Evolutionary conservation across 2,329 filamentous ascomycete genomes (phyloP).

Genomic region (Harringtonia aguacate): DNA sequence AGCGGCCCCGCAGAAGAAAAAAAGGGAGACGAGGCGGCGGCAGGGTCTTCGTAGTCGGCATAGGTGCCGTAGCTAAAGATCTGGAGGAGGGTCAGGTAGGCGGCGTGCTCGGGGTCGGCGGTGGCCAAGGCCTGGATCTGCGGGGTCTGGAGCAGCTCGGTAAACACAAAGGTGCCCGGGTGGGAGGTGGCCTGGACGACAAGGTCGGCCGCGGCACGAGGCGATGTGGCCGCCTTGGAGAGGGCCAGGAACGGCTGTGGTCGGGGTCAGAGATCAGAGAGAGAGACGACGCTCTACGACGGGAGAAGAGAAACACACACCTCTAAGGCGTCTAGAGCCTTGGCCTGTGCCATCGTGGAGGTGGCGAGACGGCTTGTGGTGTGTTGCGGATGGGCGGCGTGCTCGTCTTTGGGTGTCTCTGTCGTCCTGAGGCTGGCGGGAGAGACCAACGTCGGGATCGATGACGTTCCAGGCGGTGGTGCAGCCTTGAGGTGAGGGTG

Average conservation of each 20-base stretch:
- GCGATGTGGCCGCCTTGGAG: slow-evolving; percentile 73
- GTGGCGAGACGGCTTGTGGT: too few species aligned
- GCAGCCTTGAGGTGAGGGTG: too few species aligned
- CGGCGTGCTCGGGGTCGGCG: slow-evolving; percentile 44
- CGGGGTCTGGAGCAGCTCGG: slow-evolving; percentile 76
- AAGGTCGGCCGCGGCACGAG: slow-evolving; percentile 75
- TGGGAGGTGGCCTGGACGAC: slow-evolving; percentile 82
- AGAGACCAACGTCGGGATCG: too few species aligned
- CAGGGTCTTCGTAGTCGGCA: slow-evolving; percentile 57
- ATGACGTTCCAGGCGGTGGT: too few species aligned
- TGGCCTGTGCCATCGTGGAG: slow-evolving; percentile 59
- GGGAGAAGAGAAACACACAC: too few species aligned
- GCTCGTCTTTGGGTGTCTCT: too few species aligned
- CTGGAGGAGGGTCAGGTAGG: slow-evolving; percentile 62
- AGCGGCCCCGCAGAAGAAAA: slow-evolving; percentile 23
- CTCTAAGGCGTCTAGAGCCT: slow-evolving; percentile 54
- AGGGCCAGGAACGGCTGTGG: slow-evolving; percentile 78
- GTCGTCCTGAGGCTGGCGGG: too few species aligned
- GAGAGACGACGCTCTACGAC: too few species aligned
- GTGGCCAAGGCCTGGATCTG: slow-evolving; percentile 63
- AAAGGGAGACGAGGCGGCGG: neutral
- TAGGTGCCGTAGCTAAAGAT: slow-evolving; percentile 93
- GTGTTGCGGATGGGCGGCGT: too few species aligned
- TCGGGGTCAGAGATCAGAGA: neutral
- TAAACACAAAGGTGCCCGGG: slow-evolving; percentile 83